Base-by-base conservation (phyloP, 2,329 filamentous ascomycete species). In the Diaporthe vexans region DNA sequence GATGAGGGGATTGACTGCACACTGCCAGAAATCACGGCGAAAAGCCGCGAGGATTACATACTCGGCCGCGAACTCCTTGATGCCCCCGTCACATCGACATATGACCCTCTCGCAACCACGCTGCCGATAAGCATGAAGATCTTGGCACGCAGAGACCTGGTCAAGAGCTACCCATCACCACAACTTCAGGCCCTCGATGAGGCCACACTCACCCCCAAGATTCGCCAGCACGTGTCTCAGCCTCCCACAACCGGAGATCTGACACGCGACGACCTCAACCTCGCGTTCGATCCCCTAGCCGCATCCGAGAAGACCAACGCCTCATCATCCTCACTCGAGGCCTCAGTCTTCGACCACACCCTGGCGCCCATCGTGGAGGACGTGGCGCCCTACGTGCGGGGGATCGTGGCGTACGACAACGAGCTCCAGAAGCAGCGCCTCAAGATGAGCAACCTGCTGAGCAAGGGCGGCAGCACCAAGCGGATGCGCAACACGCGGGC, bases 321-420 rank as follows among this genome's bases (percentile, higher is more conserved):
- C 21, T 57, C 79, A 19, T 77, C 79, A 26, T 78, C 79, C 40
- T 80, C 83, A 24, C 86, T 95, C 1, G 90, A 91, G 46, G 88
- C 93, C 0, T 95, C 94, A 0, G 91, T 93, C 0, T 95, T 98
- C 77, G 95, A 98, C 78, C 91, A 94, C 57, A 91, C 91, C 0
- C 85, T 93, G 78, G 81, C 83, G 0, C 86, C 92, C 26, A 90
- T 98, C 43, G 88, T 90, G 0, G 85, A 92, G 17, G 97, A 99
- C 76, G 86, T 98, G 2, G 95, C 95, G 0, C 97, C 97, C 0
- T 98, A 94, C 81, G 90, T 98, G n/a, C 93, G 97, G 15, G 88
- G 89, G 51, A 98, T 99, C 75, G 91, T 96, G 2, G 88, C 91
- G 0, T 94, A 93, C 80, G 96, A 98, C 78, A 85, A 91, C 26